Conservation (phyloP, 352 stramenopile genomes). For the Globisporangium viniferum region DNA sequence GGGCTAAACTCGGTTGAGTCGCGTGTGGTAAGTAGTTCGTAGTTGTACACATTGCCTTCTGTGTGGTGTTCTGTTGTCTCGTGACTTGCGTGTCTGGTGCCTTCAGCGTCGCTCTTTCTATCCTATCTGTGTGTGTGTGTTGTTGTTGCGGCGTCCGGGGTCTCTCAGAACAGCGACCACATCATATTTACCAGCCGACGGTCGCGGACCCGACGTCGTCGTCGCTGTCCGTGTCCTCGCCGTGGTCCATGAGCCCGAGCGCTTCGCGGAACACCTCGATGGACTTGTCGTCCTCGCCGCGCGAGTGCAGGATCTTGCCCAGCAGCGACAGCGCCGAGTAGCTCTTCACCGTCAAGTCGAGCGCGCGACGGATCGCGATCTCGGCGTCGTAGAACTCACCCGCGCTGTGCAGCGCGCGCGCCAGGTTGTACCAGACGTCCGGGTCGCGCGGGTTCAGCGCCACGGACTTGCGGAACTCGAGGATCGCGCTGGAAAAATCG, state of each 20-base stretch:
- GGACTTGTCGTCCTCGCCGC: conserved; percentile 72
- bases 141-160: neutral
- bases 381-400: conserved; percentile 68
- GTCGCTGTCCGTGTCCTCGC: conserved; percentile 64
- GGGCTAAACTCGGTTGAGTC: neutral
- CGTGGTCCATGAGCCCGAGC: conserved; percentile 57
- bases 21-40: neutral
- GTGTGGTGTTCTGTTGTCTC: neutral
- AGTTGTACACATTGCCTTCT: conserved; percentile 8
- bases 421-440: conserved; percentile 78
- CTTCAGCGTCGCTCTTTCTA: neutral
- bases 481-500: conserved; percentile 48
- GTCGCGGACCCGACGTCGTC: conserved; percentile 79
- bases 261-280: conserved; percentile 77
- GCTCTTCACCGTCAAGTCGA: conserved; percentile 51
- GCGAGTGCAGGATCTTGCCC: conserved; percentile 80
- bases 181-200: conserved; percentile 54
- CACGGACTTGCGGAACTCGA: conserved; percentile 73
- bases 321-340: conserved; percentile 71
- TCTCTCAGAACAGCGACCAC: neutral
- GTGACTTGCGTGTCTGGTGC: neutral
- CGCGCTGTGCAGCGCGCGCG: conserved; percentile 50
- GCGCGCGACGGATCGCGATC: conserved; percentile 49
- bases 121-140: neutral
- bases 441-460: conserved; percentile 58